Evolutionary conservation across 2,329 filamentous ascomycete genomes (phyloP).

Genomic region (Talaromyces piceae): DNA sequence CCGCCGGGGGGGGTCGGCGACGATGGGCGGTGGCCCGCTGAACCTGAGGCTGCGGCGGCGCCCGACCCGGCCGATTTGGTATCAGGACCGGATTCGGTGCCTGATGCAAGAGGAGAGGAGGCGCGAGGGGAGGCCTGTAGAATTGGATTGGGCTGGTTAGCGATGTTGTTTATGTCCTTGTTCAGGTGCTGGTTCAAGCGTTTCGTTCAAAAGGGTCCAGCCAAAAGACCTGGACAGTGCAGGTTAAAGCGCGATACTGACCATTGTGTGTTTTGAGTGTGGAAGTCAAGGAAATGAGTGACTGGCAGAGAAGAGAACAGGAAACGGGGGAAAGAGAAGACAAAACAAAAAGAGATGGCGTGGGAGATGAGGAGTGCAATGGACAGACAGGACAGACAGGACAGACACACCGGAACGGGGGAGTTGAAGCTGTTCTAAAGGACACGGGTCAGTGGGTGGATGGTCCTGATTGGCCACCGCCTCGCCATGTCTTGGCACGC

Average conservation of each 20-base stretch:
- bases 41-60: constrained; percentile 52
- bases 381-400: neutral
- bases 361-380: neutral
- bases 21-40: constrained; percentile 66
- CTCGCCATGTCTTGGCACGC: neutral
- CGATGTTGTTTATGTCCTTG: neutral
- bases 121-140: constrained; percentile 33
- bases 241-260: constrained; percentile 2
- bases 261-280: constrained; percentile 6
- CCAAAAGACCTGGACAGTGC: no score
- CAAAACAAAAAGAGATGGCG: neutral
- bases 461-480: neutral
- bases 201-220: neutral
- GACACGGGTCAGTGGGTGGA: neutral
- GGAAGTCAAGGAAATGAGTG: constrained; percentile 1
- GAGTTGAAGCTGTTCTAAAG: neutral
- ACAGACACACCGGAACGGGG: neutral
- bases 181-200: no score
- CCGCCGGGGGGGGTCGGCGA: constrained; percentile 88
- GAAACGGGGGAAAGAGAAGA: neutral
- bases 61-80: constrained; percentile 29
- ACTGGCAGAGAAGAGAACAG: neutral
- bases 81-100: constrained; percentile 39
- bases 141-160: neutral
- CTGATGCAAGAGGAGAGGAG: constrained; percentile 38